These are phyloP conservation scores for Carpinus fangiana DNA, from an alignment of 306 rosid species.

Conservation along the genomic window DNA sequence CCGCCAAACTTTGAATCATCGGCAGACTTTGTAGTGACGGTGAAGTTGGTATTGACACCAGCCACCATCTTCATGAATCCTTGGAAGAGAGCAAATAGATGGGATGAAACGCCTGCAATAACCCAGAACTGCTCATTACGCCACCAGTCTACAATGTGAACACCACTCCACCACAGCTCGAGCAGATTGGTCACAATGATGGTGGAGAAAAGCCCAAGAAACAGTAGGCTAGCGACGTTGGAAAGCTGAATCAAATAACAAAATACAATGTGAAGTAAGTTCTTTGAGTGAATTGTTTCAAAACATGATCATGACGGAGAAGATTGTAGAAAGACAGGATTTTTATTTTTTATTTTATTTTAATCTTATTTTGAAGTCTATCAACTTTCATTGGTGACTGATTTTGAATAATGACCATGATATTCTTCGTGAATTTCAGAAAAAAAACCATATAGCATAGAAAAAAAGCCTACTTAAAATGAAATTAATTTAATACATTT, in stretches of 20 bases:
- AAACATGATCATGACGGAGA: background rate
- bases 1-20: slow-evolving; percentile 88
- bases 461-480: background rate
- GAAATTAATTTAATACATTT: background rate
- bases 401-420: no score
- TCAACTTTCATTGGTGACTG: background rate
- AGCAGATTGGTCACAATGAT: slow-evolving; percentile 79
- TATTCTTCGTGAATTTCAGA: no score
- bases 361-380: no score
- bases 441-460: no score
- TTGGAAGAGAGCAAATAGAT: slow-evolving; percentile 94
- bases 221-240: slow-evolving; percentile 81
- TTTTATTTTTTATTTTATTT: background rate
- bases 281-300: background rate
- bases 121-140: slow-evolving; percentile 99
- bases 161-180: slow-evolving; percentile 93
- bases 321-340: background rate
- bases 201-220: slow-evolving; percentile 93
- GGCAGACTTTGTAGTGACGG: slow-evolving; percentile 85
- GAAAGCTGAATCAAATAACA: slow-evolving; percentile 70
- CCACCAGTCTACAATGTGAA: slow-evolving; percentile 81
- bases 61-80: slow-evolving; percentile 92
- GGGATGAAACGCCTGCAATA: slow-evolving; percentile 97
- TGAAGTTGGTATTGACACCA: slow-evolving; percentile 91
- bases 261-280: background rate